phyloP scores from a whole-genome alignment of 1,139 yeast species.

The Yamadazyma atlantica region DNA sequence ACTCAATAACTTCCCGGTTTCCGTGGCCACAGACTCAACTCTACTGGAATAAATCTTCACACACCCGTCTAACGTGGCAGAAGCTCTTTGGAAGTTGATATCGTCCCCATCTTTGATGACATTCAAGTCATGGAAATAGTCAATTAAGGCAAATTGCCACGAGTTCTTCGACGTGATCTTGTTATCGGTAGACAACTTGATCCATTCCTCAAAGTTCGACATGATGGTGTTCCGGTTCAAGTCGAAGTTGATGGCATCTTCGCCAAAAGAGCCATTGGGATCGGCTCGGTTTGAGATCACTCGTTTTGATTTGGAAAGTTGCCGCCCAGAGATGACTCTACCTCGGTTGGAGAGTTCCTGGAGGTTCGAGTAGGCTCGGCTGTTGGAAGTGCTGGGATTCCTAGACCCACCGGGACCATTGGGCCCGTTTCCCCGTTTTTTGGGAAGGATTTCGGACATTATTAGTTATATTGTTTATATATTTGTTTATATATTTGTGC shows the following conservation, averaged over 20 bases:
- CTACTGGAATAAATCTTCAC: conserved; percentile 50
- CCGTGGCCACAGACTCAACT: conserved; percentile 89
- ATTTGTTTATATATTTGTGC: conserved; percentile 9
- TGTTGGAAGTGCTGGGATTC: conserved; percentile 11
- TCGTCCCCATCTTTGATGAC: conserved; percentile 47
- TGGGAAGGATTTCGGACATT: conserved; percentile 22
- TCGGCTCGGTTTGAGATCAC: conserved; percentile 21
- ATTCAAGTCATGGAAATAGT: conserved; percentile 61
- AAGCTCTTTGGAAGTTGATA: conserved; percentile 43
- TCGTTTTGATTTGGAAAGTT: conserved; percentile 18
- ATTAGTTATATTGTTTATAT: neutral
- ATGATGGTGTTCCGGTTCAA: conserved; percentile 46
- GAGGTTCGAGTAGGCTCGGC: conserved; percentile 16
- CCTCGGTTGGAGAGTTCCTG: conserved; percentile 24
- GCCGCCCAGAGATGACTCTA: conserved; percentile 26
- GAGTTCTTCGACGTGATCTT: conserved; percentile 65
- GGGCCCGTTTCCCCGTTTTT: conserved; percentile 19
- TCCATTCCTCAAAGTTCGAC: conserved; percentile 84
- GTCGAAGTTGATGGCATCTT: conserved; percentile 45
- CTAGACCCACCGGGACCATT: no score
- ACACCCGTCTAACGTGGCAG: conserved; percentile 42
- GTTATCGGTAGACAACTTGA: conserved; percentile 85
- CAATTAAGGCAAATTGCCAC: conserved; percentile 82
- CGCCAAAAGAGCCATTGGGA: conserved; percentile 29
- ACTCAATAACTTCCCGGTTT: conserved; percentile 81